phyloP scores from a whole-genome alignment of 176 grass and related monocot species.

The Guadua angustifolia region DNA sequence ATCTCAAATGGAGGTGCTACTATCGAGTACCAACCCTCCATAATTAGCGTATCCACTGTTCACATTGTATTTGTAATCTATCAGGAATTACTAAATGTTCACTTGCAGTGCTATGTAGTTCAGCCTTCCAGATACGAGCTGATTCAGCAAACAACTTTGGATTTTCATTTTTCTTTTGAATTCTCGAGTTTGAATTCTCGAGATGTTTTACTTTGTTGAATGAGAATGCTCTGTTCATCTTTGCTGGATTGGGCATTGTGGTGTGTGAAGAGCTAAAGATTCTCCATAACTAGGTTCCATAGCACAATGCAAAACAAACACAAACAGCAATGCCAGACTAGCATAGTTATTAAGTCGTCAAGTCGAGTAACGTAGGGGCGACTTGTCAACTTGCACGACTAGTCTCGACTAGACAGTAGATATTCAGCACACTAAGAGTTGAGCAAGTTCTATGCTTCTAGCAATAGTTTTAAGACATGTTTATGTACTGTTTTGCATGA shows the following conservation, averaged over 20 bases:
- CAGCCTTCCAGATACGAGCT: background rate
- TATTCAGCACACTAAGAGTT: too few relatives aligned
- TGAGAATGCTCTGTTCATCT: conserved; percentile 4
- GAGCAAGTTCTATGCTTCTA: too few relatives aligned
- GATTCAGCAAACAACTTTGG: background rate
- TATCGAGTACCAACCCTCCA: background rate
- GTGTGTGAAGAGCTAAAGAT: conserved; percentile 6
- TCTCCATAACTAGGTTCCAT: conserved; percentile 25
- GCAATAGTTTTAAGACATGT: too few relatives aligned
- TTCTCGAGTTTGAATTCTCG: background rate
- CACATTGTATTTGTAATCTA: background rate
- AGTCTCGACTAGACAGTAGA: too few relatives aligned
- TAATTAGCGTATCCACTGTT: background rate
- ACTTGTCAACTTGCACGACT: too few relatives aligned
- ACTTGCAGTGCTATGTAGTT: conserved; percentile 27
- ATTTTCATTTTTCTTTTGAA: conserved; percentile 13
- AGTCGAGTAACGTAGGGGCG: too few relatives aligned
- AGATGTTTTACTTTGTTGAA: conserved; percentile 14
- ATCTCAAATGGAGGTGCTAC: conserved; percentile 1
- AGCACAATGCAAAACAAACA: conserved; percentile 12
- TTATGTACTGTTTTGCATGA: too few relatives aligned
- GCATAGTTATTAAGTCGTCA: too few relatives aligned
- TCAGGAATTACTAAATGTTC: background rate
- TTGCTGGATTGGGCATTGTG: background rate
- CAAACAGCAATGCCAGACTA: background rate